Conservation (phyloP, 176 grass and related monocot species). For the Phoenix dactylifera region DNA sequence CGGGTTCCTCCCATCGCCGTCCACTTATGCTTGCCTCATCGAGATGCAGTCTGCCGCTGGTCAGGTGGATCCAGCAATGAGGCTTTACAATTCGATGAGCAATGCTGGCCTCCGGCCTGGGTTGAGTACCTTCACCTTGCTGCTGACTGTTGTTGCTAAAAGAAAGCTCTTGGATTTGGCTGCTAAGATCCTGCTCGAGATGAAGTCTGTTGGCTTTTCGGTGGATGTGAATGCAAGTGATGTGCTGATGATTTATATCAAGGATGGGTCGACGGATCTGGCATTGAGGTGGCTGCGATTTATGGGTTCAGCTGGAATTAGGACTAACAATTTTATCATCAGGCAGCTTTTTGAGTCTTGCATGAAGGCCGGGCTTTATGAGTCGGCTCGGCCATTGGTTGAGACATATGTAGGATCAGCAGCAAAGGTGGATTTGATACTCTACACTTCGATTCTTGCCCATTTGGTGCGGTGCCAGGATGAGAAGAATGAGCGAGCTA, state of each 20-base stretch:
- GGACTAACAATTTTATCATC: slow-evolving; percentile 96
- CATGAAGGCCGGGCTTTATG: slow-evolving; percentile 79
- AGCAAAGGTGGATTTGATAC: slow-evolving; percentile 80
- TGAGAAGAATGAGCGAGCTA: slow-evolving; percentile 58
- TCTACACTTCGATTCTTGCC: slow-evolving; percentile 82
- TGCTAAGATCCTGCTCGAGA: slow-evolving; percentile 80
- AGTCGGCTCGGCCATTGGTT: slow-evolving; percentile 59
- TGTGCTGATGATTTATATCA: slow-evolving; percentile 95
- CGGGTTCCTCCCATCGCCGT: slow-evolving; percentile 82
- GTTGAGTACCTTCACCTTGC: slow-evolving; percentile 64
- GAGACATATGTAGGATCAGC: slow-evolving; percentile 57
- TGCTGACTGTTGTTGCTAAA: slow-evolving; percentile 70
- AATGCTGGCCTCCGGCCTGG: slow-evolving; percentile 75
- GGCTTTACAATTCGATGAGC: slow-evolving; percentile 76
- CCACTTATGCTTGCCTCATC: slow-evolving; percentile 69
- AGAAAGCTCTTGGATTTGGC: slow-evolving; percentile 80
- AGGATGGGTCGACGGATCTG: slow-evolving; percentile 68
- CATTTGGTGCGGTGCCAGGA: slow-evolving; percentile 70
- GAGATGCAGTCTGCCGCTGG: slow-evolving; percentile 83
- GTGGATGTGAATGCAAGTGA: slow-evolving; percentile 78
- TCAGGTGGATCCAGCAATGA: slow-evolving; percentile 66
- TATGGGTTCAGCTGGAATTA: slow-evolving; percentile 79
- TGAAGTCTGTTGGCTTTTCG: slow-evolving; percentile 81
- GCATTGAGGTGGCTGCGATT: slow-evolving; percentile 79
- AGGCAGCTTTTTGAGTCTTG: slow-evolving; percentile 93